A percentile compares a stretch with the other conserved stretches of the same genome.
Evolutionary conservation across 768 basidiomycete species (phyloP).

Genomic region (Symmetrospora coprosmae): DNA sequence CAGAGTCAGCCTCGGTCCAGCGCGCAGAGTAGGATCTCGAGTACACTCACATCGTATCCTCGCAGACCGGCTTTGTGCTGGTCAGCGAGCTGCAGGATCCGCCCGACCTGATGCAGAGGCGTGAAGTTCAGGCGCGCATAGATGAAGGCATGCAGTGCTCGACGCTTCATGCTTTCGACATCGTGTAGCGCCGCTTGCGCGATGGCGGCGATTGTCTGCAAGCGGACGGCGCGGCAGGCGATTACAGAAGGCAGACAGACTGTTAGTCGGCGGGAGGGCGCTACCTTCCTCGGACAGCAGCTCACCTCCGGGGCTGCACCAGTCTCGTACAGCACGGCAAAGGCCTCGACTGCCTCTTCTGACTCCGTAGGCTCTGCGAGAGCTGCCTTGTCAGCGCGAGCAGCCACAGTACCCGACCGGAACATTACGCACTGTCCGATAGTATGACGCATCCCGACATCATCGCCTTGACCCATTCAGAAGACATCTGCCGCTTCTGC

Average conservation of each 20-base stretch:
- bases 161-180: background rate
- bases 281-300: too few relatives aligned
- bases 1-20: background rate
- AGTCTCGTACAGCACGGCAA: background rate
- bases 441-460: conserved; percentile 19
- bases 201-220: background rate
- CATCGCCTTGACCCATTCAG: conserved; percentile 17
- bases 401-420: too few relatives aligned
- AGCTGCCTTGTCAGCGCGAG: too few relatives aligned
- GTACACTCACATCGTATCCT: conserved; percentile 7
- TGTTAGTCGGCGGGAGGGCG: too few relatives aligned
- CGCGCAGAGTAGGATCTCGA: background rate
- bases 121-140: conserved; percentile 7
- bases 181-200: background rate
- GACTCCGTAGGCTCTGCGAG: conserved; percentile 5
- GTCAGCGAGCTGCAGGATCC: conserved; percentile 7
- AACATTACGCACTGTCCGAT: conserved; percentile 2
- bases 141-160: conserved; percentile 14
- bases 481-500: background rate
- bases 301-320: background rate
- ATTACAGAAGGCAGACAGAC: background rate
- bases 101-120: background rate
- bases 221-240: background rate
- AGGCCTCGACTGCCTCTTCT: background rate
- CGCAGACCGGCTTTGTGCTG: conserved; percentile 2